Evolutionary conservation across 2,329 filamentous ascomycete genomes (phyloP).

Genomic region (Colletotrichum limetticola): DNA sequence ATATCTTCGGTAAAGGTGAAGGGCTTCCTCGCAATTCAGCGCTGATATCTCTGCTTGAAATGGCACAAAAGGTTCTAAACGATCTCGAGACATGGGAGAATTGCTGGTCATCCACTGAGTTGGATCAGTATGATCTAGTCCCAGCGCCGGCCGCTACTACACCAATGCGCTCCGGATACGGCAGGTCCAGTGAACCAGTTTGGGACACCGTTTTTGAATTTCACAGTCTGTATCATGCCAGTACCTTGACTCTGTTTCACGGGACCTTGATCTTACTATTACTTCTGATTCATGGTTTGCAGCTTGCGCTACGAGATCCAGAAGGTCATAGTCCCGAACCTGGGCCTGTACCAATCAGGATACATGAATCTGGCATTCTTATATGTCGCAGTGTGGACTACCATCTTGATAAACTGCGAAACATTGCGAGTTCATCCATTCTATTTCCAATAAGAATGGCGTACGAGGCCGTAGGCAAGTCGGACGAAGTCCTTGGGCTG

Average conservation of each 20-base stretch:
- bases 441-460: not conserved
- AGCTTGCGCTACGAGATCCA: not conserved
- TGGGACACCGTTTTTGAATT: not conserved
- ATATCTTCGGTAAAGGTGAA: not conserved
- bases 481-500: not conserved
- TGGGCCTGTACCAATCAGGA: not conserved
- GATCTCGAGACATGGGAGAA: not conserved
- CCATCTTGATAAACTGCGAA: not conserved
- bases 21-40: not conserved
- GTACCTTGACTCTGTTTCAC: not conserved
- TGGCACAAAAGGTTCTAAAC: not conserved
- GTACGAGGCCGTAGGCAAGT: not conserved
- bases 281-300: not conserved
- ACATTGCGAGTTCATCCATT: not conserved
- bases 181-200: not conserved
- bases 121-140: not conserved
- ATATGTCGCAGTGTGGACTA: not conserved
- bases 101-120: not conserved
- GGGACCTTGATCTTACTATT: not conserved
- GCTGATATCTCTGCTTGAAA: not conserved
- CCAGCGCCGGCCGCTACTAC: not conserved
- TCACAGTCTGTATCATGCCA: not conserved
- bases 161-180: not conserved
- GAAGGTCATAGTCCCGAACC: not conserved
- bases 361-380: not conserved